Conservation (phyloP, 306 rosid genomes). For the Pyrus bretschneideri region DNA sequence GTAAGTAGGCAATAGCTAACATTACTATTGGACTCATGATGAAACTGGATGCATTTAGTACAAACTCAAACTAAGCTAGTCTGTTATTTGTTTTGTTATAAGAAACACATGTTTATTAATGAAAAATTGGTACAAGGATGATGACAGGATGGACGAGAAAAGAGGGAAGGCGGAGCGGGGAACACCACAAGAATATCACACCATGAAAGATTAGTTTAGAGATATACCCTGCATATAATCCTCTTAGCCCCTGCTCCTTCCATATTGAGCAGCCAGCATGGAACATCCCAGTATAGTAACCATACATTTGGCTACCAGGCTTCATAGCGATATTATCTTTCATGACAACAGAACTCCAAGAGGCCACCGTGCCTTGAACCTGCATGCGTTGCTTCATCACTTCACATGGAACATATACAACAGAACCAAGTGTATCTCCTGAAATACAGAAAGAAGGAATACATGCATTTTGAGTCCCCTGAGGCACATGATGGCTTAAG, state of each 20-base stretch:
- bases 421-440: slow-evolving; percentile 91
- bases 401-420: slow-evolving; percentile 94
- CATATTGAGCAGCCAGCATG: slow-evolving; percentile 81
- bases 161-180: neutral
- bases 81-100: neutral
- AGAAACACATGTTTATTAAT: neutral
- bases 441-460: slow-evolving; percentile 28
- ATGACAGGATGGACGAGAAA: neutral
- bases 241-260: slow-evolving; percentile 70
- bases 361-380: slow-evolving; percentile 70
- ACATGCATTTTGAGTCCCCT: slow-evolving; percentile 14
- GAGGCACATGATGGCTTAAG: slow-evolving; percentile 14
- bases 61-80: neutral
- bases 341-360: slow-evolving; percentile 57
- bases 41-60: neutral
- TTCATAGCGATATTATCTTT: slow-evolving; percentile 40
- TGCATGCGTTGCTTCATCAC: slow-evolving; percentile 95
- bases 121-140: neutral
- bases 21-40: neutral
- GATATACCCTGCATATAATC: slow-evolving; percentile 80
- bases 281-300: slow-evolving; percentile 76
- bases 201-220: slow-evolving; percentile 6
- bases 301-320: slow-evolving; percentile 51
- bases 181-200: slow-evolving; percentile 1
- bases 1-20: neutral